These are phyloP conservation scores for Lactifluus pinguis DNA, from an alignment of 768 basidiomycete genomes.

Conservation along the genomic window DNA sequence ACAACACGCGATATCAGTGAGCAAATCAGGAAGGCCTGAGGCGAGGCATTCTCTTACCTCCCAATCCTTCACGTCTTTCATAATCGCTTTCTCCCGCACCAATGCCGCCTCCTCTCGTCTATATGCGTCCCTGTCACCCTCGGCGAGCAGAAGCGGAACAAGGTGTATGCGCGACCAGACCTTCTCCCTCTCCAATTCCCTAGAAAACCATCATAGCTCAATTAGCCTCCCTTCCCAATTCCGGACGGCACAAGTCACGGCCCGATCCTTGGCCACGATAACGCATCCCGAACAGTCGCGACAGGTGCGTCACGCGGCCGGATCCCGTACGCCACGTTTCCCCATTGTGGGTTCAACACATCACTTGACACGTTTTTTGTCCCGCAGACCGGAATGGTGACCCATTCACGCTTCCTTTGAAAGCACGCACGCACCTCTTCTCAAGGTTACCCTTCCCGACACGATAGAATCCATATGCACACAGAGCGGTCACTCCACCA, in stretches of 20 bases:
- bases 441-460: conserved; percentile 87
- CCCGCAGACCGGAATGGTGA: conserved; percentile 41
- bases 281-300: conserved; percentile 24
- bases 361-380: conserved; percentile 54
- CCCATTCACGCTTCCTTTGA: conserved; percentile 3
- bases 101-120: conserved; percentile 70
- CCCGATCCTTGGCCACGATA: conserved; percentile 31
- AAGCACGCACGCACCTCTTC: conserved; percentile 74
- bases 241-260: conserved; percentile 9
- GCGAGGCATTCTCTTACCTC: conserved; percentile 51
- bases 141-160: conserved; percentile 84
- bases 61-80: conserved; percentile 92
- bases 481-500: conserved; percentile 76
- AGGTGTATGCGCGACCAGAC: conserved; percentile 94
- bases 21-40: conserved; percentile 22
- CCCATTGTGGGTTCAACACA: conserved; percentile 40
- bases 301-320: conserved; percentile 41
- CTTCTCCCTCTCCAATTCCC: conserved; percentile 89
- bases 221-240: conserved; percentile 15
- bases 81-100: conserved; percentile 78
- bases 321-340: conserved; percentile 66
- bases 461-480: conserved; percentile 86
- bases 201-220: conserved; percentile 28
- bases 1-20: conserved; percentile 18
- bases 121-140: conserved; percentile 86